phyloP scores from a whole-genome alignment of 2,329 filamentous ascomycete species.

The Davidsoniella australis region DNA sequence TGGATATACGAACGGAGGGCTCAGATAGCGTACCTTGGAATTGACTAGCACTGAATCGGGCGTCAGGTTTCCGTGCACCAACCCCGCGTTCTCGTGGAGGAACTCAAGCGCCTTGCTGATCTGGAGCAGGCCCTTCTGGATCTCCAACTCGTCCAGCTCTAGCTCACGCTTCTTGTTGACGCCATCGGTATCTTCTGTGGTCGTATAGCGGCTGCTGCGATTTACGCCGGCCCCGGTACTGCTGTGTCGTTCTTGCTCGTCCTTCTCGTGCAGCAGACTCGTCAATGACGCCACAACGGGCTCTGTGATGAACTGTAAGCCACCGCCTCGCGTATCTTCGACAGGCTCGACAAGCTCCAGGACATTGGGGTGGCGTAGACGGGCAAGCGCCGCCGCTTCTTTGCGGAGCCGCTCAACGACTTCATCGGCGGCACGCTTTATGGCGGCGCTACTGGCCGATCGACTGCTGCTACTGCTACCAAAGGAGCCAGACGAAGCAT shows the following conservation, averaged over 20 bases:
- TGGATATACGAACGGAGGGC: neutral
- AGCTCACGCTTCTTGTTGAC: slow-evolving; percentile 59
- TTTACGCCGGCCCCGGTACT: slow-evolving; percentile 42
- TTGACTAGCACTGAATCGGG: slow-evolving; percentile 91
- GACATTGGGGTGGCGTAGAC: slow-evolving; percentile 77
- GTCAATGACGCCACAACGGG: slow-evolving; percentile 77
- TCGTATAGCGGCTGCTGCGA: slow-evolving; percentile 61
- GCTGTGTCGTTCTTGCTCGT: slow-evolving; percentile 55
- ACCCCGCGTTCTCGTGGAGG: slow-evolving; percentile 79
- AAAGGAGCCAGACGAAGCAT: slow-evolving; percentile 30
- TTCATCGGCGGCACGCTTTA: slow-evolving; percentile 74
- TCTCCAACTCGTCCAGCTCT: slow-evolving; percentile 91
- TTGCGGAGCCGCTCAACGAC: slow-evolving; percentile 81
- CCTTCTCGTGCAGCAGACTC: slow-evolving; percentile 69
- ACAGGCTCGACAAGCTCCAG: slow-evolving; percentile 88
- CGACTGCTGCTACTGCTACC: slow-evolving; percentile 25
- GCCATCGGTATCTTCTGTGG: slow-evolving; percentile 64
- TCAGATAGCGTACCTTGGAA: slow-evolving; percentile 46
- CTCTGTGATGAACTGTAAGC: slow-evolving; percentile 91
- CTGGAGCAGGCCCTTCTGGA: slow-evolving; percentile 89
- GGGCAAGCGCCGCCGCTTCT: slow-evolving; percentile 76
- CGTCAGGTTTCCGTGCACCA: slow-evolving; percentile 88
- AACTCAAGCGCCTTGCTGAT: slow-evolving; percentile 90
- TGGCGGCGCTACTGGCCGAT: slow-evolving; percentile 36
- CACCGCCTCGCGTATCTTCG: slow-evolving; percentile 80